A percentile compares a stretch with the other conserved stretches of the same genome.
Evolutionary conservation across 2,329 filamentous ascomycete genomes (phyloP).

Genomic region (Colletotrichum aenigma): DNA sequence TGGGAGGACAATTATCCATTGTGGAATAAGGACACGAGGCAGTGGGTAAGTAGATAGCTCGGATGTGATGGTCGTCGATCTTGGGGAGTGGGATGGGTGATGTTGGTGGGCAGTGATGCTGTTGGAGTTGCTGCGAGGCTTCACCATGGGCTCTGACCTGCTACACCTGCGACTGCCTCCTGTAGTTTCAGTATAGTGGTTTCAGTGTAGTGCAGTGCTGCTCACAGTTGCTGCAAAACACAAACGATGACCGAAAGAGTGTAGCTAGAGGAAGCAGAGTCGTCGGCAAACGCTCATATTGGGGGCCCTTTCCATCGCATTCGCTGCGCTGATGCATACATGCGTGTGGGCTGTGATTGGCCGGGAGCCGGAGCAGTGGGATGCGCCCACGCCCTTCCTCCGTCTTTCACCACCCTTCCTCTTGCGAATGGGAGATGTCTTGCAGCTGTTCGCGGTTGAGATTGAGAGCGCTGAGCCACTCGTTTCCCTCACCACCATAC

Average conservation of each 20-base stretch:
- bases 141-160: neutral
- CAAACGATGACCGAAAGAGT: rapidly evolving
- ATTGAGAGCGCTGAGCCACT: neutral
- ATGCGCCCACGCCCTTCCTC: neutral
- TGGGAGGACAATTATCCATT: too few relatives aligned
- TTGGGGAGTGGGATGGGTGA: neutral
- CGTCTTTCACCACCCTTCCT: too few relatives aligned
- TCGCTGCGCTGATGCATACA: neutral
- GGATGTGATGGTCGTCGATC: neutral
- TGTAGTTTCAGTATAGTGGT: neutral
- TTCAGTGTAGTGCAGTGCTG: neutral
- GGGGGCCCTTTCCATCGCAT: neutral
- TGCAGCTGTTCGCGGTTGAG: slow-evolving; percentile 6
- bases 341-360: neutral
- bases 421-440: neutral
- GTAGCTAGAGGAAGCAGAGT: neutral
- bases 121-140: neutral
- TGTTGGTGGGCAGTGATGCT: neutral
- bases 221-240: neutral
- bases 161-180: neutral
- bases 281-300: neutral
- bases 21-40: neutral
- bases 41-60: neutral
- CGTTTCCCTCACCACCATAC: neutral
- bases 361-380: neutral